phyloP scores from a whole-genome alignment of 306 rosid species.

The Ormosia semicastrata region DNA sequence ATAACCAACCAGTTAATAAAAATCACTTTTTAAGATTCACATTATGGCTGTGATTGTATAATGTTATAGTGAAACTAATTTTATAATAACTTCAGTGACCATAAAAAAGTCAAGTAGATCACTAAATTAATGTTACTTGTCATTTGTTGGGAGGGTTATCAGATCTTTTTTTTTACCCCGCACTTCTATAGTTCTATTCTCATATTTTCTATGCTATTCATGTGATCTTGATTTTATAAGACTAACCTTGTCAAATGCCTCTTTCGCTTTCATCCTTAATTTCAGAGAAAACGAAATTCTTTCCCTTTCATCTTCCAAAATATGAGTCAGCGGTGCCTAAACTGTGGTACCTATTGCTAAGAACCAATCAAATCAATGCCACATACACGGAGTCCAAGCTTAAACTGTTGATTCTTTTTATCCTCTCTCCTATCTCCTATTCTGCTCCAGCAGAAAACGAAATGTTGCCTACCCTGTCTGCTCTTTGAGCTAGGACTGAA shows the following conservation, averaged over 20 bases:
- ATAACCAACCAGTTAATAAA: not conserved
- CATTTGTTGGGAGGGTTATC: not conserved
- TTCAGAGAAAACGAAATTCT: slow-evolving; percentile 12
- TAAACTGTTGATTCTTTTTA: not conserved
- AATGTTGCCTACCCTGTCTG: not conserved
- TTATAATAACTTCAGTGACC: not conserved
- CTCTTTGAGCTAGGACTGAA: not conserved
- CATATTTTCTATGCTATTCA: not conserved
- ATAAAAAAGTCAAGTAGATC: not conserved
- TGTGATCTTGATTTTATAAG: slow-evolving; percentile 15
- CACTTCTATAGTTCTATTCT: not conserved
- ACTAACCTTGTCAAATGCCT: not conserved
- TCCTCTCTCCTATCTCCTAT: not conserved
- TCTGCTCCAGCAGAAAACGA: slow-evolving; percentile 22
- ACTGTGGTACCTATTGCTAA: not conserved
- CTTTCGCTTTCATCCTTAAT: not conserved
- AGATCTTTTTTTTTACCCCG: not conserved
- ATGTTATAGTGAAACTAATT: not conserved
- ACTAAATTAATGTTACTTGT: slow-evolving; percentile 16
- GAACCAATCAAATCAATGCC: slow-evolving; percentile 21
- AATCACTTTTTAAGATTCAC: not conserved
- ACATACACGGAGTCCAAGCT: not conserved
- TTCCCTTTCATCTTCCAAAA: slow-evolving; percentile 13
- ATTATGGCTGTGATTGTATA: not conserved
- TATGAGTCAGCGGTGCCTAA: not conserved